A percentile compares a stretch with the other conserved stretches of the same genome.
These are phyloP conservation scores for Yamadazyma buinensis DNA, from an alignment of 1,139 yeast genomes.

Conservation along the genomic window DNA sequence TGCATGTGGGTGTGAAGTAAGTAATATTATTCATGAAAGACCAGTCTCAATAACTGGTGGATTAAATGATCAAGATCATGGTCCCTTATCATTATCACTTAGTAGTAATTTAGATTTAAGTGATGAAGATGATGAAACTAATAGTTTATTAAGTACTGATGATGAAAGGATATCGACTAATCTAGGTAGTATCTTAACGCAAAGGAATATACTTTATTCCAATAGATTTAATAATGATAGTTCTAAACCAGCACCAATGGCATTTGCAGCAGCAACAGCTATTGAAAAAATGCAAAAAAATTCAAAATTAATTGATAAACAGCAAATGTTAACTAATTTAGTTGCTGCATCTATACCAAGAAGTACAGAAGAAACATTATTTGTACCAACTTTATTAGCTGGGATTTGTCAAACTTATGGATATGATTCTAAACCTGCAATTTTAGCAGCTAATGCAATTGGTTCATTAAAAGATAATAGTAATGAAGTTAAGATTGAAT, in stretches of 20 bases:
- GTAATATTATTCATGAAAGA: conserved; percentile 53
- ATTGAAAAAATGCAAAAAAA: conserved; percentile 49
- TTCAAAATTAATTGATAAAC: conserved; percentile 27
- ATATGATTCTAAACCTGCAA: conserved; percentile 63
- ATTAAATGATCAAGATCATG: conserved; percentile 23
- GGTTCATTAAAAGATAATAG: conserved; percentile 59
- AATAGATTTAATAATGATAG: conserved; percentile 31
- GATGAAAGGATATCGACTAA: conserved; percentile 18
- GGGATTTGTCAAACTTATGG: conserved; percentile 68
- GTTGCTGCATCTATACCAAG: conserved; percentile 75
- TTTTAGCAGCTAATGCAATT: conserved; percentile 63
- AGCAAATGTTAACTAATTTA: conserved; percentile 55
- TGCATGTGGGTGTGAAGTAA: conserved; percentile 56
- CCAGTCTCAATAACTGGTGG: conserved; percentile 68
- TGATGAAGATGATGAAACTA: conserved; percentile 50
- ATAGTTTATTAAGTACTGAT: conserved; percentile 30
- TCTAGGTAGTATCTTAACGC: conserved; percentile 16
- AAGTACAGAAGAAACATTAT: conserved; percentile 72
- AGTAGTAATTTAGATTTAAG: conserved; percentile 42
- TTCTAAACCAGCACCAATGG: conserved; percentile 71
- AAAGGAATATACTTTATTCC: conserved; percentile 15
- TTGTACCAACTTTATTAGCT: conserved; percentile 67
- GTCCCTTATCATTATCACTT: conserved; percentile 27
- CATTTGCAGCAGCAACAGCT: conserved; percentile 71
- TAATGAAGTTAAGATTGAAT: conserved; percentile 14